Evolutionary conservation across 495 filamentous ascomycete genomes (phyloP), one percentile per base, ranked within the genome.

Genomic region (Hypoxylon lenormandii): DNA sequence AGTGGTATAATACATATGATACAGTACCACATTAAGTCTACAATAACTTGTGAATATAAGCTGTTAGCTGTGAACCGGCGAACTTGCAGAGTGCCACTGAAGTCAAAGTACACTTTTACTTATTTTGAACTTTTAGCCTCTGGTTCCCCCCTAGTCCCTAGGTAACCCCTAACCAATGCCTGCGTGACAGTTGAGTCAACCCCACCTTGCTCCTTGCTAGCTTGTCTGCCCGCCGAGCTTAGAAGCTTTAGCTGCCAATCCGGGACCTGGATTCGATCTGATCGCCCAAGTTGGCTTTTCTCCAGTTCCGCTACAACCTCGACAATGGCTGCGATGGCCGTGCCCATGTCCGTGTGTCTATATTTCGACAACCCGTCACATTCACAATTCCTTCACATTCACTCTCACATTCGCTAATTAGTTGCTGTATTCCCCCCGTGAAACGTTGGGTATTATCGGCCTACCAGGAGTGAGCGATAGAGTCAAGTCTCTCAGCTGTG

Each of bases 271-370:
- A 64, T 45, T 48, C 46, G 22, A 48, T 48, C 46, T 48, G 46
- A 48, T 64, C 55, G 64, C 26, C 49, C 23, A 42, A 60, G 46
- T 66, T 60, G 40, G n/a, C n/a, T n/a, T 28, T 67, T 67, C 64
- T 61, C 63, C 63, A 54, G 26, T 54, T 42, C 30, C 49, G 49
- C 53, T 66, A 60, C 63, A 59, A 60, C 53, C 52, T 33, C 30
- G 30, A 33, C 10, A 33, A 33, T 28, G 7, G 3, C 18, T 45
- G 16, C 42, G 3, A 33, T 33, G 26, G 6, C 30, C 30, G 10
- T 33, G 30, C 3, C 10, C 43, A 46, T 46, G 19, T 22, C 15
- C 43, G 6, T 46, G 8, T 46, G 4, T n/a, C 30, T 33, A 33
- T 8, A 33, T 5, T 33, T 8, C 6, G 10, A 33, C 15, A 52